Evolutionary conservation across 1,284 basidiomycete species (phyloP).

Genomic region (Ceratobasidium sp.): DNA sequence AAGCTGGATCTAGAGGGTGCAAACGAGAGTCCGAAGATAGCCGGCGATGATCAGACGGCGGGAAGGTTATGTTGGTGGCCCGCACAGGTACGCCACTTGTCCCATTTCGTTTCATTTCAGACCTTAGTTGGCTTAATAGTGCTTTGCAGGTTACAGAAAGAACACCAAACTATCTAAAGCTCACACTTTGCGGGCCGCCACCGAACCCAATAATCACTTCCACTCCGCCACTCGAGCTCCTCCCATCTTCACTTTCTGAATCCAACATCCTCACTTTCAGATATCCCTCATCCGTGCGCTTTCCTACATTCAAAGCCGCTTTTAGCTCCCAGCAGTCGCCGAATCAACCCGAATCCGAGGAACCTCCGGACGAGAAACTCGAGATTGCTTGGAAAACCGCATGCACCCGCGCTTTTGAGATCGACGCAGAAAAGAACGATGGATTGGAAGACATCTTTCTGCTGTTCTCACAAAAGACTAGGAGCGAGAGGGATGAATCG

Average conservation of each 20-base stretch:
- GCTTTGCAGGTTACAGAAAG: conserved; percentile 5
- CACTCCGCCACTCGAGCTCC: not conserved
- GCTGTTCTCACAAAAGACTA: conserved; percentile 28
- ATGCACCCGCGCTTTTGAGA: conserved; percentile 31
- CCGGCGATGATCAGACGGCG: not conserved
- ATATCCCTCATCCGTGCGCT: conserved; percentile 7
- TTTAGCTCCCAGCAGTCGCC: not conserved
- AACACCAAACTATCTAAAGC: conserved; percentile 2
- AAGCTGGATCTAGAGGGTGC: not conserved
- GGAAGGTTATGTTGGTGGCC: conserved; percentile 29
- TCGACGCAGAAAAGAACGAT: conserved; percentile 39
- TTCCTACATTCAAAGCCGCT: not conserved
- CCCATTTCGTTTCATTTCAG: not conserved
- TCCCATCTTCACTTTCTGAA: conserved; percentile 13
- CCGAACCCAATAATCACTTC: not conserved
- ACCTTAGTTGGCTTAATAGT: no score
- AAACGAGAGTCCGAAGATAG: not conserved
- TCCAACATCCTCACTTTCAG: conserved; percentile 32
- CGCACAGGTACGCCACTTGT: conserved; percentile 20
- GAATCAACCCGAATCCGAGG: not conserved
- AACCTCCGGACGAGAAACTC: not conserved
- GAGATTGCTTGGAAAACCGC: conserved; percentile 36
- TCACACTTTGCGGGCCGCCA: not conserved
- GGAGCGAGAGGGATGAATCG: conserved; percentile 10
- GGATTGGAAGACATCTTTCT: conserved; percentile 37